Evolutionary conservation across 176 grass and related monocot species (phyloP), one percentile per base, ranked within the genome.

Genomic region (Aegilops longissima): DNA sequence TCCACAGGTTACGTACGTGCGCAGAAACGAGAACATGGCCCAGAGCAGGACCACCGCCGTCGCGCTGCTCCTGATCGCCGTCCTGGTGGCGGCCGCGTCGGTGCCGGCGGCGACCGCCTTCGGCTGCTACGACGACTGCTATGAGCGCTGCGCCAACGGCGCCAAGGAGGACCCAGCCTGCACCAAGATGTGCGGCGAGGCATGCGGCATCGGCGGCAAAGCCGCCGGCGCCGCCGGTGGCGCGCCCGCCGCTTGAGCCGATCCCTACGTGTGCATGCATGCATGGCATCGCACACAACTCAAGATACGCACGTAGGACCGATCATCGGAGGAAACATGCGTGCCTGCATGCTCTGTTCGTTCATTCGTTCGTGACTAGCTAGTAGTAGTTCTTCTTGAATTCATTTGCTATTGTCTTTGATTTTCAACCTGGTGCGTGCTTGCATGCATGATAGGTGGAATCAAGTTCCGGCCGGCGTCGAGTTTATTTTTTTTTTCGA

Each of bases 41-140:
- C 33, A 24, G 80, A 79, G 74, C 66, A 87, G 39, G 69, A 91
- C 64, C 70, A 12, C 39, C 12, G 54, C 66, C 16, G 68, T 80
- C 13, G 68, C 76, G 36, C 11, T 84, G 69, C 11, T 84, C 35
- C 21, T 91, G 21, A 61, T 58, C 69, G 59, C 71, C 11, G 61
- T 68, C 21, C 8, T 84, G 47, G 59, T 67, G 68, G 81, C 29
- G 75, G 61, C 78, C 4, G 59, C 68, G 66, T 89, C 61, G 7
- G 20, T 93, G 56, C 77, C 87, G 1, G 42, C 84, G 8, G 81
- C 79, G 4, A 80, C 4, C 40, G 87, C 87, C 17, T 86, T 75
- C 34, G 84, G 87, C 27, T 92, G 91, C 87, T 93, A 73, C 76
- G 82, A 91, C 25, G 89, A 91, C 52, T 93, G 91, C 87, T 92